These are phyloP conservation scores for Nasturtium officinale DNA, from an alignment of 345 rosid species.

Conservation along the genomic window DNA sequence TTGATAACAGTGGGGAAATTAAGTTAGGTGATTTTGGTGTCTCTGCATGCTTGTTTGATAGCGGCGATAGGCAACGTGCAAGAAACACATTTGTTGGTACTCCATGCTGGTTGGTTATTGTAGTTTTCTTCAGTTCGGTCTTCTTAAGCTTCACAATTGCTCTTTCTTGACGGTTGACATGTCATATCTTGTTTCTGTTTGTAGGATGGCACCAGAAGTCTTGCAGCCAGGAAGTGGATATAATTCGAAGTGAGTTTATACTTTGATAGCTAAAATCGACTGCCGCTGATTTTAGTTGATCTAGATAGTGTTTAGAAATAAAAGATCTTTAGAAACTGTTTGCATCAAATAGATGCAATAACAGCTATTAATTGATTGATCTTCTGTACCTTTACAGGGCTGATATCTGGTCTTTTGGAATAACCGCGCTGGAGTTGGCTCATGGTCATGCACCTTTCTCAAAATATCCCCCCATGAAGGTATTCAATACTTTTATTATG, in stretches of 20 bases:
- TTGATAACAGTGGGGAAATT: constrained; percentile 71
- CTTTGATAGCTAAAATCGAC: neutral
- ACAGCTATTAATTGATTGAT: constrained; percentile 37
- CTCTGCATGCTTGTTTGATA: constrained; percentile 91
- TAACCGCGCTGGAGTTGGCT: constrained; percentile 93
- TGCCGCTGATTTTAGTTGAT: constrained; percentile 3
- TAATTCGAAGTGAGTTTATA: constrained; percentile 74
- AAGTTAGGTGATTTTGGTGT: constrained; percentile 98
- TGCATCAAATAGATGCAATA: constrained; percentile 25
- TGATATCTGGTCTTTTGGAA: constrained; percentile 99
- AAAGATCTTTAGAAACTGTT: neutral
- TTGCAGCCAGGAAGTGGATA: constrained; percentile 97
- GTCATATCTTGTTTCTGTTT: constrained; percentile 31
- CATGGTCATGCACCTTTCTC: constrained; percentile 99
- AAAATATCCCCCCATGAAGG: constrained; percentile 99
- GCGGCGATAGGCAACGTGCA: constrained; percentile 92
- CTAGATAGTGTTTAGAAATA: constrained; percentile 1
- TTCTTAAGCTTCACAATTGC: constrained; percentile 7
- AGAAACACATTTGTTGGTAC: constrained; percentile 99
- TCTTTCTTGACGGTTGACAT: constrained; percentile 1
- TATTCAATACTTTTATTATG: constrained; percentile 33
- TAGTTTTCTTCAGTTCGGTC: constrained; percentile 10
- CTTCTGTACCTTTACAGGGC: constrained; percentile 61
- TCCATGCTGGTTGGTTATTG: constrained; percentile 83
- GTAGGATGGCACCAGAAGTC: constrained; percentile 99